These are phyloP conservation scores for Curvularia lunata DNA, from an alignment of 2,329 filamentous ascomycete genomes.

Conservation along the genomic window DNA sequence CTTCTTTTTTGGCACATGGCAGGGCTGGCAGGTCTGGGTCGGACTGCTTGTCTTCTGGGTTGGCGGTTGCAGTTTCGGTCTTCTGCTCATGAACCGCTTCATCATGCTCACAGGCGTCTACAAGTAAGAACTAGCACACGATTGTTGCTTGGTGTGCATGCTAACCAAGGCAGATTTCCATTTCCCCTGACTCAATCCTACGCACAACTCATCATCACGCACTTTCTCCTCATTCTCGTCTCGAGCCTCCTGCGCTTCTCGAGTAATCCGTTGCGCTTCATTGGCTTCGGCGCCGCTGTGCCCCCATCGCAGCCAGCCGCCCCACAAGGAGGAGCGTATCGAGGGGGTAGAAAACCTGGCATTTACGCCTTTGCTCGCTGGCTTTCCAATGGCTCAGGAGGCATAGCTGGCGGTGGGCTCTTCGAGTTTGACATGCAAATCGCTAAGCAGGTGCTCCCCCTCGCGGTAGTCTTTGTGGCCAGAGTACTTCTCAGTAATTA, in stretches of 20 bases:
- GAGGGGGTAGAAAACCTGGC: constrained; percentile 34
- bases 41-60: constrained; percentile 57
- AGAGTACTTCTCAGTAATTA: constrained; percentile 62
- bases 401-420: constrained; percentile 61
- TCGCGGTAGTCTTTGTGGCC: constrained; percentile 58
- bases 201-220: constrained; percentile 58
- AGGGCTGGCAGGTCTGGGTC: constrained; percentile 58
- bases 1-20: constrained; percentile 56
- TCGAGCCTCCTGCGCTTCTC: constrained; percentile 58
- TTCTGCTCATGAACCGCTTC: constrained; percentile 59
- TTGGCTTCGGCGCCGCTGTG: constrained; percentile 55
- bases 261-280: constrained; percentile 49
- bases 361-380: constrained; percentile 42
- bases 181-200: constrained; percentile 60
- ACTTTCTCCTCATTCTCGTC: constrained; percentile 55
- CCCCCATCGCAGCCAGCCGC: constrained; percentile 51
- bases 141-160: not conserved
- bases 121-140: constrained; percentile 35
- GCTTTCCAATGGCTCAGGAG: constrained; percentile 52
- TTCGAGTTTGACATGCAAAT: constrained; percentile 59
- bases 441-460: constrained; percentile 57
- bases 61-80: constrained; percentile 55
- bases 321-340: constrained; percentile 40
- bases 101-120: constrained; percentile 58
- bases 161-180: constrained; percentile 53